Base-by-base conservation (phyloP, 306 rosid species). In the Ammopiptanthus mongolicus region DNA sequence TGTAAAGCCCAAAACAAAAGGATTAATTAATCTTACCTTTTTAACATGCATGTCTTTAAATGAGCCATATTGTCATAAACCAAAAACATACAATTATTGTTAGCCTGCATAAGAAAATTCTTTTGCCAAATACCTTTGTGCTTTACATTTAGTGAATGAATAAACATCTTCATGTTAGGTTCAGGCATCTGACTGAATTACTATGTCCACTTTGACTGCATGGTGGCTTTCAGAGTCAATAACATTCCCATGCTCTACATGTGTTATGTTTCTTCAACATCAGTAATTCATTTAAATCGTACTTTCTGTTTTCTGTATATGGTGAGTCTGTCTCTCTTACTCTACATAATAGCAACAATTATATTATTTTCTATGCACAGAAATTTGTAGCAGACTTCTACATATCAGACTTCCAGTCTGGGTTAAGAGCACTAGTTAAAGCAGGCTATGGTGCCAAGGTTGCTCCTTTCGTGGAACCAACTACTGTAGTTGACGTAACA, bases 401-500 rank as follows among this genome's bases (percentile, higher is more conserved):
- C 81, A 80, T 96, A 76, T 96, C 99, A 60, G 99, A 96, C 74
- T 92, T 90, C 82, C 98, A 96, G 78, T 84, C 99, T 61, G 99
- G 99, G 73, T 83, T 96, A 75, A 90, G 99, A 86, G 99, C 99
- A 15, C 51, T 92, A 42, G 99, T 96, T 74, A 96, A 96, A 86
- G 96, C 96, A 28, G 99, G 98, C 42, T 83, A 89, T 75, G 98
- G 99, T 48, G 92, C 93, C 63, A 96, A 92, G 88, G 98, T 96
- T 69, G 92, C 91, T 50, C 96, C 99, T 18, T 96, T 89, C 37
- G 97, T 96, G 36, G 87, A 92, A 78, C 96, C 98, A 55, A 61
- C 84, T 12, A 95, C 97, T 29, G 88, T 86, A 14, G 97, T 87
- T 67, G 86, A 95, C 22, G 79, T 90, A 55, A 88, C 90, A 13